These are phyloP conservation scores for Antitrichia curtipendula DNA, from an alignment of 225 moss, liverwort and hornwort species.

Conservation along the genomic window DNA sequence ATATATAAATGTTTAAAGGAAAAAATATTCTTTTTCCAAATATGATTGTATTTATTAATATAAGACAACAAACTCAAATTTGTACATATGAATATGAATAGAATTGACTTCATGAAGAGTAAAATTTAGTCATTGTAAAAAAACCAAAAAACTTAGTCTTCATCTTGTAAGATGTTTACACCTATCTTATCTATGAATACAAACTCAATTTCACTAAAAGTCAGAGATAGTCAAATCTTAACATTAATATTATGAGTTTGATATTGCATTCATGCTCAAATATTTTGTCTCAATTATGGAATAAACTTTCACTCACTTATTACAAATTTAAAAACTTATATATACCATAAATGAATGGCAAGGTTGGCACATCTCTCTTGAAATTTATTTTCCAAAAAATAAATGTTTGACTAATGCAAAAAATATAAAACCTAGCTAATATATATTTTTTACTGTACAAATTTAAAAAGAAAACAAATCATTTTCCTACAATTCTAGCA, in stretches of 20 bases:
- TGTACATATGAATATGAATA: background rate
- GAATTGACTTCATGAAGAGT: background rate
- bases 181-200: background rate
- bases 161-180: background rate
- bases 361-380: too few relatives aligned
- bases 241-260: too few relatives aligned
- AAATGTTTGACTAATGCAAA: too few relatives aligned
- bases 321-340: background rate
- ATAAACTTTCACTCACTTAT: background rate
- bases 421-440: too few relatives aligned
- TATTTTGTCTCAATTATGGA: background rate
- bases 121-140: background rate
- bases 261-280: background rate
- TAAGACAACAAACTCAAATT: background rate
- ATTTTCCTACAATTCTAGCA: too few relatives aligned
- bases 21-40: background rate
- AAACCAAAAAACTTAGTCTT: background rate
- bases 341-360: too few relatives aligned
- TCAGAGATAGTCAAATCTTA: rapidly evolving
- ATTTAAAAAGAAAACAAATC: too few relatives aligned
- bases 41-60: background rate
- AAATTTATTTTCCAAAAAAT: too few relatives aligned
- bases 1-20: rapidly evolving
- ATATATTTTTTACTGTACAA: too few relatives aligned
- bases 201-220: background rate